A percentile compares a stretch with the other conserved stretches of the same genome.
These are phyloP conservation scores for Penicillium paradoxum DNA, from an alignment of 495 filamentous ascomycete species.

Conservation along the genomic window DNA sequence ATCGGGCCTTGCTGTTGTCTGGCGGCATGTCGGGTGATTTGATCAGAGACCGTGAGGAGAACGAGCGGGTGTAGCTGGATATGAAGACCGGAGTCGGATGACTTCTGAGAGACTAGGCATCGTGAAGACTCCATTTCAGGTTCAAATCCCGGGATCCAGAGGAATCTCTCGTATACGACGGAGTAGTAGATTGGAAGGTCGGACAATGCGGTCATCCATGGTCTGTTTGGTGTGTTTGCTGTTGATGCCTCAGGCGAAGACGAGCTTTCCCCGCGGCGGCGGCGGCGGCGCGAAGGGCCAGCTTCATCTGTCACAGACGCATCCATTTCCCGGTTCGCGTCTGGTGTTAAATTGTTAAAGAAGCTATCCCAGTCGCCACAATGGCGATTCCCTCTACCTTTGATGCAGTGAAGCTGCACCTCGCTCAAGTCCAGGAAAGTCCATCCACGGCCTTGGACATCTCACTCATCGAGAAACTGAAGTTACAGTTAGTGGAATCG, in stretches of 20 bases:
- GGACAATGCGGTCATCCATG: conserved; percentile 22
- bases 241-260: conserved; percentile 9
- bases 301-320: not conserved
- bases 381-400: conserved; percentile 41
- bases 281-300: not conserved
- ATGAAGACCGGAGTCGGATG: conserved; percentile 72
- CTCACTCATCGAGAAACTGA: conserved; percentile 37
- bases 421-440: conserved; percentile 33
- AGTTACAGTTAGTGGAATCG: conserved; percentile 36
- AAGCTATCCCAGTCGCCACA: not conserved
- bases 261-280: conserved; percentile 13
- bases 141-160: not conserved
- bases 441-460: conserved; percentile 34
- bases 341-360: not conserved
- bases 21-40: conserved; percentile 84
- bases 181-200: not conserved
- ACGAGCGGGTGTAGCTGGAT: conserved; percentile 90
- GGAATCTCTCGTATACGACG: not conserved
- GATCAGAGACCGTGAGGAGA: conserved; percentile 93
- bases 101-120: conserved; percentile 57
- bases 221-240: conserved; percentile 11
- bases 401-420: conserved; percentile 33
- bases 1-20: conserved; percentile 69
- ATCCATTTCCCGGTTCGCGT: not conserved
- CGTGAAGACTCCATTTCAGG: conserved; percentile 32